Percentiles rank a stretch among this genome's conserved stretches.
Evolutionary conservation across 306 rosid species (phyloP).

Genomic region (Luffa aegyptiaca): DNA sequence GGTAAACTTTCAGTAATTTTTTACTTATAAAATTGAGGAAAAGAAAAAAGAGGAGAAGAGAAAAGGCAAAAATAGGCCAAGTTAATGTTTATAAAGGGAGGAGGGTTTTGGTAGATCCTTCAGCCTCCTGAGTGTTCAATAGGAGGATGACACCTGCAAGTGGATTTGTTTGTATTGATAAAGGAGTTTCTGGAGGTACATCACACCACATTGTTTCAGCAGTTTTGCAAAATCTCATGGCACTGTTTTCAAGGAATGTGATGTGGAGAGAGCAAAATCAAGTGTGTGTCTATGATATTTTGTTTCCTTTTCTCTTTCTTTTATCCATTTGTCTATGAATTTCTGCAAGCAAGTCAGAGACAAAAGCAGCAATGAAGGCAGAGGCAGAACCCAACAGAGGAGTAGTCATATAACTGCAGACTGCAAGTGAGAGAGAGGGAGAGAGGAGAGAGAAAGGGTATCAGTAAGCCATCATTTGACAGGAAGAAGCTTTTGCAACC

Average conservation of each 20-base stretch:
- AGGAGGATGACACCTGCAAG: not conserved
- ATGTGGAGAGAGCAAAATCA: constrained; percentile 10
- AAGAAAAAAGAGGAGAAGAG: not conserved
- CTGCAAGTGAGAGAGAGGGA: constrained; percentile 5
- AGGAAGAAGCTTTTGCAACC: constrained; percentile 36
- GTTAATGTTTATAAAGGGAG: constrained; percentile 3
- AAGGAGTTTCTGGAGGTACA: constrained; percentile 1
- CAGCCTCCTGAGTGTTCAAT: constrained; percentile 2
- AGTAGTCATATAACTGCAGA: constrained; percentile 5
- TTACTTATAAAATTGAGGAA: not conserved
- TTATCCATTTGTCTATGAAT: constrained; percentile 9
- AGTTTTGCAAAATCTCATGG: constrained; percentile 10
- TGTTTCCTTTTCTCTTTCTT: not conserved
- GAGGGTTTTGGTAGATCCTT: constrained; percentile 5
- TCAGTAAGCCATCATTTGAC: constrained; percentile 35
- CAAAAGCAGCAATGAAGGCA: constrained; percentile 7
- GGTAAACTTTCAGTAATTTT: not conserved
- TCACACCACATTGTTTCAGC: constrained; percentile 8
- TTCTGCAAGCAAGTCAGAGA: constrained; percentile 14
- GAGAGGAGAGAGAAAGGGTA: constrained; percentile 24
- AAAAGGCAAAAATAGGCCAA: not conserved
- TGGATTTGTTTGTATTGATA: not conserved
- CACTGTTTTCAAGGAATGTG: constrained; percentile 10
- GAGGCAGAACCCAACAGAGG: constrained; percentile 3
- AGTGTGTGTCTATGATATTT: constrained; percentile 9